A percentile compares a stretch with the other conserved stretches of the same genome.
Conservation (phyloP, 2,329 filamentous ascomycete species). For the Sporothrix phasma region DNA sequence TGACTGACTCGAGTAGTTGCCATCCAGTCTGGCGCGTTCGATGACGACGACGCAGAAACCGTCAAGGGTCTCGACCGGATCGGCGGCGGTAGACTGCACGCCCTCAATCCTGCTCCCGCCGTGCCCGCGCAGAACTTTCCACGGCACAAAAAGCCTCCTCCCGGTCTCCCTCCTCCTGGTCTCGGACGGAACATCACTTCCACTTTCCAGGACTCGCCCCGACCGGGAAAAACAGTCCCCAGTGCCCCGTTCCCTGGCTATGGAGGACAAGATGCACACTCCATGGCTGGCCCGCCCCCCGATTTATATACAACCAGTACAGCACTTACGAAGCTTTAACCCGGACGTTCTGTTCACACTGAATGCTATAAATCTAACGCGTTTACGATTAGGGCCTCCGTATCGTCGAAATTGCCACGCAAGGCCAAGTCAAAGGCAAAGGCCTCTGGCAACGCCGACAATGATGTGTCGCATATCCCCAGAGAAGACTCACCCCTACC, state of each 20-base stretch:
- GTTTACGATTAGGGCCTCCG: background rate
- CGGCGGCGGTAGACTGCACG: constrained; percentile 18
- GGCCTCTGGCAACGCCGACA: background rate
- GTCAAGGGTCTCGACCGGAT: constrained; percentile 18
- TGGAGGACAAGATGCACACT: background rate
- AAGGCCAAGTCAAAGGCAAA: background rate
- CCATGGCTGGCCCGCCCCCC: background rate
- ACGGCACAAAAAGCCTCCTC: background rate
- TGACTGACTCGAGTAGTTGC: constrained; percentile 9
- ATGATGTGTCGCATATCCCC: background rate
- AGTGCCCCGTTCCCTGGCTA: background rate
- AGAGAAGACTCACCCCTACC: background rate
- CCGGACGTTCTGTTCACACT: too few relatives aligned
- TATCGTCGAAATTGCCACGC: background rate
- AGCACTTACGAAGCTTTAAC: too few relatives aligned
- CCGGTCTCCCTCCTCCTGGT: background rate
- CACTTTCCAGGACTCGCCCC: background rate
- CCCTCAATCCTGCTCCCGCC: background rate
- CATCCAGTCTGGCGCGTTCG: constrained; percentile 15
- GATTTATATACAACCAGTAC: background rate
- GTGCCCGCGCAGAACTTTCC: background rate
- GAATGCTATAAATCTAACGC: too few relatives aligned
- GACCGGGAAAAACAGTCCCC: background rate
- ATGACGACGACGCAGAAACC: constrained; percentile 19
- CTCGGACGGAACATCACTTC: background rate